Base-by-base conservation (phyloP, 768 basidiomycete genomes). In the Psilocybe sp. region DNA sequence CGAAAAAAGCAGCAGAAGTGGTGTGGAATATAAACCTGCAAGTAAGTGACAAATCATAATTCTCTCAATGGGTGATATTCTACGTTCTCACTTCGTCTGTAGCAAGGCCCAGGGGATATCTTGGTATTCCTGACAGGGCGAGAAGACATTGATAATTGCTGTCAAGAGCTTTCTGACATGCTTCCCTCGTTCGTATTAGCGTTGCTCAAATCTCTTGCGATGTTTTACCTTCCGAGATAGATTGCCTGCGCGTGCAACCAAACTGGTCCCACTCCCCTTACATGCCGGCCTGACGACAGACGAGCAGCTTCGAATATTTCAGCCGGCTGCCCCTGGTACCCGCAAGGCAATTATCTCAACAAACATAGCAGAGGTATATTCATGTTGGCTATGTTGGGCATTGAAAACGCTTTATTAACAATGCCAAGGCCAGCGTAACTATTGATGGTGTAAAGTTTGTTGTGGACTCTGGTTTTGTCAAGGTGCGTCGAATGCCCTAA, bases 401-500 rank as follows among this genome's bases (percentile, higher is more conserved):
- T 47, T 13, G 16, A 18, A 10, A 33, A 35, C 10, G 5, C 11
- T 40, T 39, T n/a, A 20, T 6, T 35, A 18, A 19, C 38, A 47
- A 31, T 41, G 12, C 16, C 13, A 32, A 92, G 90, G 95, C 97
- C 13, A 94, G 91, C 63, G 89, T 99, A 18, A 99, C 97, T 1
- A 98, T 99, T 49, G 92, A 98, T 37, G 94, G 95, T 3, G 85
- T 98, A 53, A 88, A 87, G 56, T 98, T 85, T 61, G 95, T 99
- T 12, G 78, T 98, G 3, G 97, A 99, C 60, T 85, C 84, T 51
- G 97, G 97, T 13, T 93, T 93, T 61, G 95, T 97, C 55, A 99
- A 99, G 81, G 93, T 92, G 57, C 16, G 52, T 52, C 11, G 16
- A 20, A 15, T 16, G 20, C 34, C 16, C 49, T 37, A n/a, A 44